Conservation (phyloP, 1,284 basidiomycete species). For the Thelephora terrestris region DNA sequence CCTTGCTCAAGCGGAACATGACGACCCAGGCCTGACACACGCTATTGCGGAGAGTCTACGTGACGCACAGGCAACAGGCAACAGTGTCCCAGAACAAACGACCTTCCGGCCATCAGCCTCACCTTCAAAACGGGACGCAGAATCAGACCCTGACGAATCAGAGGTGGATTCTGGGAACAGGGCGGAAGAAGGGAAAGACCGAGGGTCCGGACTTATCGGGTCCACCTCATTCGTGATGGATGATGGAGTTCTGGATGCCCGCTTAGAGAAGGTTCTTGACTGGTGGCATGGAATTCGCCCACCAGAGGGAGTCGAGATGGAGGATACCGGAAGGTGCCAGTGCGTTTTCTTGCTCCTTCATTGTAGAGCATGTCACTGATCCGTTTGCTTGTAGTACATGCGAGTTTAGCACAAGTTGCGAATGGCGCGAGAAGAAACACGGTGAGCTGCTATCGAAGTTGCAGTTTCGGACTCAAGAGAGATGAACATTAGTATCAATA, state of each 20-base stretch:
- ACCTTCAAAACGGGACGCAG: neutral
- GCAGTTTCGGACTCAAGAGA: too few relatives aligned
- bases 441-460: constrained; percentile 21
- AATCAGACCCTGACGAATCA: neutral
- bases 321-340: constrained; percentile 58
- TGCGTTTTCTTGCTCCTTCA: constrained; percentile 28
- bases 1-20: constrained; percentile 3
- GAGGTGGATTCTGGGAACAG: neutral
- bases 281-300: constrained; percentile 71
- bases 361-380: constrained; percentile 1
- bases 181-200: neutral
- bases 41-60: constrained; percentile 15
- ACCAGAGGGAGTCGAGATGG: constrained; percentile 57
- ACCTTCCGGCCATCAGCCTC: neutral
- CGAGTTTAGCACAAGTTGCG: constrained; percentile 71
- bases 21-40: constrained; percentile 13
- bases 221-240: constrained; percentile 53
- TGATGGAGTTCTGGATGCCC: constrained; percentile 39
- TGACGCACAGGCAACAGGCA: neutral
- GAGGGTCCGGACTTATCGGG: constrained; percentile 46
- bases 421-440: constrained; percentile 72
- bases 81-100: neutral
- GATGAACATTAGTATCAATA: too few relatives aligned
- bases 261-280: constrained; percentile 46
- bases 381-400: constrained; percentile 42